Base-by-base conservation (phyloP, 345 rosid genomes). In the Corchorus olitorius region DNA sequence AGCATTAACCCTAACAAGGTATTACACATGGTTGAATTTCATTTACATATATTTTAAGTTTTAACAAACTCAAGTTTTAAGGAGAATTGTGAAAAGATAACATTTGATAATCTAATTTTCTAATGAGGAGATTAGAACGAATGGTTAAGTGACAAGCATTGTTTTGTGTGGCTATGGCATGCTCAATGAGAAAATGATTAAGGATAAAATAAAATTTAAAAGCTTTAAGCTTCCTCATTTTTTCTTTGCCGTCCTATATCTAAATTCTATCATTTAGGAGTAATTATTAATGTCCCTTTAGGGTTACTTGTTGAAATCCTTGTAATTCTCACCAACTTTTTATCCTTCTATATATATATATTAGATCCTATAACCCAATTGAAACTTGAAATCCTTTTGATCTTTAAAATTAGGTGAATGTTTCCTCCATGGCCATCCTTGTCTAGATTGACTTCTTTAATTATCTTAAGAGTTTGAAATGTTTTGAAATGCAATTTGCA, bases 361-460 rank as follows among this genome's bases (percentile, higher is more conserved):
- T 39, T 4, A 39, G 6, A 6, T 39, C 4, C 43, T 39, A 41
- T 45, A 69, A 60, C 8, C 78, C 34, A 74, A 27, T 15, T 27
- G 50, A 1, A 39, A 5, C 41, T 15, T 41, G 50, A 2, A 39
- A 5, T 50, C 17, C 22, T 41, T 72, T 34, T 33, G 43, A 27
- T 16, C 22, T 76, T 13, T 17, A 17, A 46, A 43, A 81, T 66
- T 72, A 70, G 78, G 72, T 55, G 7, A 5, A 27, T 33, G 56
- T 53, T 37, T 15, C 67, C 37, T 46, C 69, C 69, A 12, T 52
- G 49, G 48, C 72, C 74, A 66, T 75, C 81, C 61, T 34, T 77
- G 73, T 76, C 75, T 75, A 37, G 75, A 79, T 86, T 80, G 87
- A 82, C 84, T 78, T 76, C 10, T 13, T 62, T n/a, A n/a, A n/a